Percentiles rank a stretch among this genome's conserved stretches.
Conservation (phyloP, 805 yeast species). For the Ogataea philodendri region DNA sequence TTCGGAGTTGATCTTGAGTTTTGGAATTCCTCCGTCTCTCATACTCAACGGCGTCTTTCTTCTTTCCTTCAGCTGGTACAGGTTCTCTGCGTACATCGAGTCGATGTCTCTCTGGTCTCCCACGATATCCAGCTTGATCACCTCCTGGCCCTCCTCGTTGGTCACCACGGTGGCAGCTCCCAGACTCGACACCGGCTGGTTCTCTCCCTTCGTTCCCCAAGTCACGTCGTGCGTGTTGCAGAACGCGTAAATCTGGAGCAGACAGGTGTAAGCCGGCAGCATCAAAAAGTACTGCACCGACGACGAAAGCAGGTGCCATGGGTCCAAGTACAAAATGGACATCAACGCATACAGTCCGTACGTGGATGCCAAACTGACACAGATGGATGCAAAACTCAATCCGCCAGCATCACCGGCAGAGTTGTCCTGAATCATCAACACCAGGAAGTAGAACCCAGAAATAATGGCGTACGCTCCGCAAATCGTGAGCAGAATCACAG, state of each 20-base stretch:
- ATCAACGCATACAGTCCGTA: constrained; percentile 83
- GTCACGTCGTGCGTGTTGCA: constrained; percentile 98
- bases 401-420: constrained; percentile 39
- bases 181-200: constrained; percentile 61
- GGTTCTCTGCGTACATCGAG: constrained; percentile 72
- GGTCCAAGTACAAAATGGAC: constrained; percentile 85
- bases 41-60: constrained; percentile 58
- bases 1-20: constrained; percentile 48
- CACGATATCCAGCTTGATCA: constrained; percentile 75
- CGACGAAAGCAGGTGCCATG: constrained; percentile 93
- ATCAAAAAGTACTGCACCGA: constrained; percentile 83
- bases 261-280: constrained; percentile 88
- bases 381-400: constrained; percentile 64
- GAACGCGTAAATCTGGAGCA: constrained; percentile 92
- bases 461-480: constrained; percentile 80
- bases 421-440: constrained; percentile 47
- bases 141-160: constrained; percentile 79
- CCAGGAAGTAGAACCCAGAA: constrained; percentile 80
- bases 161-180: constrained; percentile 82
- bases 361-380: constrained; percentile 83
- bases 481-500: constrained; percentile 69
- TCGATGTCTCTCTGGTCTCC: constrained; percentile 74
- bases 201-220: constrained; percentile 99
- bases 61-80: constrained; percentile 68
- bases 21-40: constrained; percentile 38